Evolutionary conservation across 495 filamentous ascomycete species (phyloP).

Genomic region (Haplographium delicatum): DNA sequence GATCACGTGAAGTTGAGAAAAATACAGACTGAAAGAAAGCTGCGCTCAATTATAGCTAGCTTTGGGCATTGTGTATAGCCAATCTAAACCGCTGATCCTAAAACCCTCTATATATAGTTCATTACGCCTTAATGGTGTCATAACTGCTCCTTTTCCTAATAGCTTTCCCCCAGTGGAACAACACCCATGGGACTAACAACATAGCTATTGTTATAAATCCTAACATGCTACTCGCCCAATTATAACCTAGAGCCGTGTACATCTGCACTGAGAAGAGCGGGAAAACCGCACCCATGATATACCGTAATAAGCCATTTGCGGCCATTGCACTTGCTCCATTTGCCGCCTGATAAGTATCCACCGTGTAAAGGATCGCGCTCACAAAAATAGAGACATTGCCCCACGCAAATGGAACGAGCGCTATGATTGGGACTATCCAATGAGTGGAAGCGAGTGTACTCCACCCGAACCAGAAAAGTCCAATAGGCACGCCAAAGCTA

Average conservation of each 20-base stretch:
- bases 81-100: too few relatives aligned
- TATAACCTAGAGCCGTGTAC: slow-evolving; percentile 35
- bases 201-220: slow-evolving; percentile 53
- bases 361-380: slow-evolving; percentile 39
- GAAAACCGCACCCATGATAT: slow-evolving; percentile 56
- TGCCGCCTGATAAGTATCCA: slow-evolving; percentile 51
- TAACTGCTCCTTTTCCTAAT: neutral
- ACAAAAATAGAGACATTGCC: slow-evolving; percentile 56
- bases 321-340: slow-evolving; percentile 55
- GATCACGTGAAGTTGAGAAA: too few relatives aligned
- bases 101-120: too few relatives aligned
- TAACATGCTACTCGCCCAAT: slow-evolving; percentile 54
- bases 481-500: slow-evolving; percentile 44
- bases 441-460: slow-evolving; percentile 30
- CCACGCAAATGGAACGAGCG: slow-evolving; percentile 57
- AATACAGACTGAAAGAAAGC: too few relatives aligned
- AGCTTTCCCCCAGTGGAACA: neutral
- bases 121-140: neutral
- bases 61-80: too few relatives aligned
- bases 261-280: slow-evolving; percentile 53
- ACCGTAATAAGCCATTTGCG: slow-evolving; percentile 58
- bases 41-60: too few relatives aligned
- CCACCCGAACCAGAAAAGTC: slow-evolving; percentile 43
- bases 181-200: slow-evolving; percentile 44
- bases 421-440: slow-evolving; percentile 39